These are phyloP conservation scores for Neospermospora avenae DNA, from an alignment of 2,329 filamentous ascomycete genomes.

Conservation along the genomic window DNA sequence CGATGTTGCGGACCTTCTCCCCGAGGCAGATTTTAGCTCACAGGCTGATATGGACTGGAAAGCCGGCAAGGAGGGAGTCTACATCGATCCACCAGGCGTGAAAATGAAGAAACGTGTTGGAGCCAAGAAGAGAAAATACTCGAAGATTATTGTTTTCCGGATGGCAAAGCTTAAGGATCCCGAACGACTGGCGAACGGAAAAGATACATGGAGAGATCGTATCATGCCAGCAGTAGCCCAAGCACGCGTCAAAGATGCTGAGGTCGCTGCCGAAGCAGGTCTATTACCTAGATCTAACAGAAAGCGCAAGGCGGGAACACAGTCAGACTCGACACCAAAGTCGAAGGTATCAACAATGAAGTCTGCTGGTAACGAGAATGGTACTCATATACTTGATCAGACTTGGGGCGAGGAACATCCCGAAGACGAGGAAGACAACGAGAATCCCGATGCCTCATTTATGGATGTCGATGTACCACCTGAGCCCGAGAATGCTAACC, in stretches of 20 bases:
- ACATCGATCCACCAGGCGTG: conserved; percentile 17
- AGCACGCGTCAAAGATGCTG: conserved; percentile 6
- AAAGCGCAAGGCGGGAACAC: neutral
- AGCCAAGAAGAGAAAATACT: conserved; percentile 2
- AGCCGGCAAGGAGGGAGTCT: conserved; percentile 21
- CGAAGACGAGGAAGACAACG: neutral
- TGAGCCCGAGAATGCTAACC: neutral
- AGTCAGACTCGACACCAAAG: neutral
- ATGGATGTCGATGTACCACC: neutral
- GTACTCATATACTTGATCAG: neutral
- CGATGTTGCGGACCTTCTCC: neutral
- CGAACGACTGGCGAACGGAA: conserved; percentile 7
- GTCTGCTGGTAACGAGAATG: neutral
- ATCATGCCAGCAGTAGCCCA: neutral
- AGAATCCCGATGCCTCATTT: neutral
- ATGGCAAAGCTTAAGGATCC: conserved; percentile 16
- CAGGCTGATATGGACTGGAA: conserved; percentile 20
- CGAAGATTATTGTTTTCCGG: conserved; percentile 21
- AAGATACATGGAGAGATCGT: conserved; percentile 15
- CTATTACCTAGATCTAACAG: neutral
- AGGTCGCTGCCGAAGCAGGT: neutral
- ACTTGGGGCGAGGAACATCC: neutral
- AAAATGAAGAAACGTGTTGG: neutral
- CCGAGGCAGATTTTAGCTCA: conserved; percentile 1
- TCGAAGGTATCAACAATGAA: neutral